phyloP scores from a whole-genome alignment of 2,329 filamentous ascomycete species.

The Dothistroma pini region DNA sequence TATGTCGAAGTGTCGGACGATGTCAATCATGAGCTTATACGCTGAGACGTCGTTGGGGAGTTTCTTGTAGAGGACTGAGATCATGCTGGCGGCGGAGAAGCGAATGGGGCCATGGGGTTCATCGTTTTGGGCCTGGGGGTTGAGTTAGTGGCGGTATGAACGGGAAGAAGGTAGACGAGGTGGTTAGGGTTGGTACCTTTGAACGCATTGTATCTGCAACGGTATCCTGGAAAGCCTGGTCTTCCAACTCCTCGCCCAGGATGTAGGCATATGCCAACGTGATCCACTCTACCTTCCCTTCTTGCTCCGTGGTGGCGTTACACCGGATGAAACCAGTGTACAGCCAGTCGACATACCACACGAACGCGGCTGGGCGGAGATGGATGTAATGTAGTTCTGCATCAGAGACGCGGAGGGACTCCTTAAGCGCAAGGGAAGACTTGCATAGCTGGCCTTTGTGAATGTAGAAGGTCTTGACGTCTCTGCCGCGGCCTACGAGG shows the following conservation, averaged over 20 bases:
- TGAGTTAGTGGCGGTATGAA: too few relatives aligned
- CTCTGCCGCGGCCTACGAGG: not conserved
- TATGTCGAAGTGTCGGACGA: not conserved
- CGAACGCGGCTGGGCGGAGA: not conserved
- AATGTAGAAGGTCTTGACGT: not conserved
- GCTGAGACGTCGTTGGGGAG: not conserved
- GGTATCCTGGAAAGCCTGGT: not conserved
- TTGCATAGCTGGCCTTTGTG: not conserved
- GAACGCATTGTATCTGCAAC: not conserved
- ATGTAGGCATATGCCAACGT: not conserved
- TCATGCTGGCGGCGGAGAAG: not conserved
- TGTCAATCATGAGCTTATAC: not conserved
- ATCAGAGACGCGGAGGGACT: not conserved
- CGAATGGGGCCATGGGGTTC: not conserved
- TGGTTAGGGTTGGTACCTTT: too few relatives aligned
- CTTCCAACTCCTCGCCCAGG: not conserved
- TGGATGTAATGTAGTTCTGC: not conserved
- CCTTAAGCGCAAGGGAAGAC: not conserved
- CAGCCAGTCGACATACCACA: not conserved
- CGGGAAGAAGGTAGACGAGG: too few relatives aligned
- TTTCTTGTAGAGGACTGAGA: not conserved
- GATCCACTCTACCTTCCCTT: not conserved
- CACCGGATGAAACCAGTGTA: not conserved
- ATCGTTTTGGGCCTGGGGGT: not conserved
- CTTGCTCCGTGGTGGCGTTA: not conserved